Conservation (phyloP, 2,329 filamentous ascomycete species). For the Botrytis cinerea region DNA sequence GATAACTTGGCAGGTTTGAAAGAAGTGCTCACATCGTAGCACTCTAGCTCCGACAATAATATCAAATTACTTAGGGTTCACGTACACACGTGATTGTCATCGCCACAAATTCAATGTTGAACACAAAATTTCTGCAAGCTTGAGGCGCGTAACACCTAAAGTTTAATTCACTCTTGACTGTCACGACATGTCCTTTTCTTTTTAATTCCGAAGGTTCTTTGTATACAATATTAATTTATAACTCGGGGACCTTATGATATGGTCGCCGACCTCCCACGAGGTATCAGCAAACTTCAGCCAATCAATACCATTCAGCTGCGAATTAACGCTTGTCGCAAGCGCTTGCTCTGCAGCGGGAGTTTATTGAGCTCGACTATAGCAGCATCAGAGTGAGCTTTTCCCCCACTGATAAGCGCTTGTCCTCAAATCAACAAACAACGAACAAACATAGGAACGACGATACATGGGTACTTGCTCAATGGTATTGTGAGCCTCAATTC, state of each 20-base stretch:
- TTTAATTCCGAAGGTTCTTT: conserved; percentile 7
- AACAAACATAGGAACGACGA: conserved; percentile 3
- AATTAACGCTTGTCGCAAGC: conserved; percentile 21
- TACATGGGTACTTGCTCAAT: conserved; percentile 9
- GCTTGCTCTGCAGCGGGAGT: conserved; percentile 1
- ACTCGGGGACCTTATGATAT: conserved; percentile 19
- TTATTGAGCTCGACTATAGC: conserved; percentile 1
- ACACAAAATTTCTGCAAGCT: conserved; percentile 4
- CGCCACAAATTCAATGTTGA: conserved; percentile 11
- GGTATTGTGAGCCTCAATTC: conserved; percentile 6
- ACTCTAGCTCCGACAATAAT: conserved; percentile 14
- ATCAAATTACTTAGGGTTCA: neutral
- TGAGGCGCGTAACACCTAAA: conserved; percentile 21
- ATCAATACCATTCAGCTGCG: conserved; percentile 15
- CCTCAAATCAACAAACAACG: conserved; percentile 12
- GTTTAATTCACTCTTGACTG: conserved; percentile 10
- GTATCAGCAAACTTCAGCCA: conserved; percentile 22
- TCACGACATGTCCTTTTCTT: conserved; percentile 15
- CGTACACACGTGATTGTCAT: conserved; percentile 16
- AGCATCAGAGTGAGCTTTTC: neutral
- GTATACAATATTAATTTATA: conserved; percentile 19
- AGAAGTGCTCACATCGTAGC: conserved; percentile 3
- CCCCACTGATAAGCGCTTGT: conserved; percentile 13
- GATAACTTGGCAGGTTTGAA: conserved; percentile 5
- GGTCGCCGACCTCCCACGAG: conserved; percentile 25